Evolutionary conservation across 805 yeast genomes (phyloP), one percentile per base, ranked within the genome.

Genomic region (Scheffersomyces amazonensis): DNA sequence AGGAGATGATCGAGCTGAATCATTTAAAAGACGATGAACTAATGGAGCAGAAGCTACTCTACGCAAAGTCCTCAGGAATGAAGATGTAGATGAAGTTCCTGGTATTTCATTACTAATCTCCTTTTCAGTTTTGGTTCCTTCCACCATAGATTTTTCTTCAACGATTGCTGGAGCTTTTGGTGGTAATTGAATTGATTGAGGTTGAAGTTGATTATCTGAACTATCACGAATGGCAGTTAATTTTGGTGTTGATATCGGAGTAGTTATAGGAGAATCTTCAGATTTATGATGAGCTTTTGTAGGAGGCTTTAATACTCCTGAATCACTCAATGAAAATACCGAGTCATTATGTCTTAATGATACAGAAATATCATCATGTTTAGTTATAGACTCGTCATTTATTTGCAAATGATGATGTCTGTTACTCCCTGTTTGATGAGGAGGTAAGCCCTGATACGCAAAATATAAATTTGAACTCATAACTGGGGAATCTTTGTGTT

Each of bases 1-100:
- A 32, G 32, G 32, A 6, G 19, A 7, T 10, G 41, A 38, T 31
- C 41, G 27, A 21, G 13, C 35, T 15, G 44, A 36, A 10, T 52
- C 66, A 41, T 49, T 50, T 41, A 66, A 43, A n/a, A 65, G 40
- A 4, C 66, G 41, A 43, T 60, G 62, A 13, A 68, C 84, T 39
- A 83, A 68, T 9, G 96, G 96, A 1, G 93, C 95, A 0, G 96
- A 87, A 0, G 95, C 90, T 1, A 85, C 95, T 44, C 95, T 70
- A 43, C 93, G 67, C 17, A 86, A 62, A 16, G 69, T 67, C 30
- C 66, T 40, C 29, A 43, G 48, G 11, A 47, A 37, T 8, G 50
- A 35, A 12, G 47, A 33, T 5, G 35, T 27, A 27, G 13, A 9
- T n/a, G n/a, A n/a, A n/a, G n/a, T n/a, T n/a, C n/a, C n/a, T n/a